phyloP scores from a whole-genome alignment of 345 rosid species.

The Viola odorata region DNA sequence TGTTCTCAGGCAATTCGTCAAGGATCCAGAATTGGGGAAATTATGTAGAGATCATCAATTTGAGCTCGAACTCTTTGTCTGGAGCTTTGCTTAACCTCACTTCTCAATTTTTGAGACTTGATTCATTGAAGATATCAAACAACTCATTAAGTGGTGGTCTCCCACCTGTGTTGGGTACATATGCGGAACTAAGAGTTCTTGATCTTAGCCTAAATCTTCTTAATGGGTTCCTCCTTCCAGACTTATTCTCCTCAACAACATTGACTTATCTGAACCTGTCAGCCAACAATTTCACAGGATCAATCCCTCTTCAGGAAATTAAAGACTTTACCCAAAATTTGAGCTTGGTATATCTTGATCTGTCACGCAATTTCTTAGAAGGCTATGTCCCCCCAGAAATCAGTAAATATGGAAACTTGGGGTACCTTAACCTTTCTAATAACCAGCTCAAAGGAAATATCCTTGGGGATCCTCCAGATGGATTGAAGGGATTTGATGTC shows the following conservation, averaged over 20 bases:
- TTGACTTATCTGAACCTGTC: slow-evolving; percentile 64
- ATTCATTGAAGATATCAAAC: slow-evolving; percentile 50
- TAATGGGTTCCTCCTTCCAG: slow-evolving; percentile 45
- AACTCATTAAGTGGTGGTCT: slow-evolving; percentile 65
- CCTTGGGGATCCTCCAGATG: slow-evolving; percentile 55
- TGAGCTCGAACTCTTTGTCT: slow-evolving; percentile 66
- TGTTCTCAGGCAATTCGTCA: slow-evolving; percentile 62
- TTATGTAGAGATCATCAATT: slow-evolving; percentile 57
- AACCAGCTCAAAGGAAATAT: slow-evolving; percentile 68
- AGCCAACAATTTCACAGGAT: slow-evolving; percentile 64
- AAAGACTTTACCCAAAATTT: slow-evolving; percentile 30
- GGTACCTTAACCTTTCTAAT: slow-evolving; percentile 54
- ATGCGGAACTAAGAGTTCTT: slow-evolving; percentile 51
- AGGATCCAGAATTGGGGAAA: slow-evolving; percentile 79
- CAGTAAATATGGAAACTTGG: slow-evolving; percentile 39
- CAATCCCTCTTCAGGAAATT: slow-evolving; percentile 50
- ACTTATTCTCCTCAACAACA: slow-evolving; percentile 49
- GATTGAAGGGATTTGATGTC: slow-evolving; percentile 51
- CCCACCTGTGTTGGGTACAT: slow-evolving; percentile 52
- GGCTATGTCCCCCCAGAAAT: slow-evolving; percentile 49
- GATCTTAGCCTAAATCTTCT: slow-evolving; percentile 76
- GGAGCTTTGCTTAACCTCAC: slow-evolving; percentile 64
- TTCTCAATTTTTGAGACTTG: slow-evolving; percentile 67
- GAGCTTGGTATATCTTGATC: slow-evolving; percentile 58
- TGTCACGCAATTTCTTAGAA: slow-evolving; percentile 63